phyloP scores from a whole-genome alignment of 352 stramenopile genomes.

The Globisporangium camurandrum region DNA sequence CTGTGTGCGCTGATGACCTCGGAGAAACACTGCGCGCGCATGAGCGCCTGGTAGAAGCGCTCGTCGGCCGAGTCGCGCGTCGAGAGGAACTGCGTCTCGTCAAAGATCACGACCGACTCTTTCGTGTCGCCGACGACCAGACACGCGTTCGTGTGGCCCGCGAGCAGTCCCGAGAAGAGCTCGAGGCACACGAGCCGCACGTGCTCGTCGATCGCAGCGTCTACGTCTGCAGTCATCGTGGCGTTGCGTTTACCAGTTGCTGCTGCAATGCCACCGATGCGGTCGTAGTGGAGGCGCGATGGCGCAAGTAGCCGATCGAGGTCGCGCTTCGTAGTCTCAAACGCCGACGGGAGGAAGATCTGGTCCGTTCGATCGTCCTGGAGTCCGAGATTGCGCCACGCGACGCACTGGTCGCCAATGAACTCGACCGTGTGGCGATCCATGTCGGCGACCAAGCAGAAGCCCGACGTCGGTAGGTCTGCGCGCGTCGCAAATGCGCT shows the following conservation, averaged over 20 bases:
- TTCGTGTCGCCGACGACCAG: constrained; percentile 80
- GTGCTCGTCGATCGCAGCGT: constrained; percentile 33
- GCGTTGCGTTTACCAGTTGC: too few species aligned
- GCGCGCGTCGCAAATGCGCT: constrained; percentile 49
- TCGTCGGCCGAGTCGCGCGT: constrained; percentile 46
- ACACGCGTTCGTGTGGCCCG: constrained; percentile 62
- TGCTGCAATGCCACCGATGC: constrained; percentile 21
- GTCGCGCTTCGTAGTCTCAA: constrained; percentile 42
- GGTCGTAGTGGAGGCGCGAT: constrained; percentile 26
- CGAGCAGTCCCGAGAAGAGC: constrained; percentile 53
- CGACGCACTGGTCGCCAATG: constrained; percentile 40
- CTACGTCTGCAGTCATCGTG: too few species aligned
- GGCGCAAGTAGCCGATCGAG: constrained; percentile 51
- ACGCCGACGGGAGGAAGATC: constrained; percentile 47
- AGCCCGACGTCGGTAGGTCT: constrained; percentile 54
- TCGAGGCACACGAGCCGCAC: constrained; percentile 62
- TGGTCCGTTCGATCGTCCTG: constrained; percentile 22
- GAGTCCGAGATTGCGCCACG: constrained; percentile 54
- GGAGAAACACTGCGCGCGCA: constrained; percentile 79
- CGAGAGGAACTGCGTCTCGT: constrained; percentile 76
- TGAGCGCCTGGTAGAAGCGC: constrained; percentile 55
- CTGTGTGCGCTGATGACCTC: constrained; percentile 75
- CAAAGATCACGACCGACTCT: constrained; percentile 84
- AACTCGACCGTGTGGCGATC: constrained; percentile 70
- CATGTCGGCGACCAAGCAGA: constrained; percentile 69